Percentiles rank a stretch among this genome's conserved stretches.
phyloP scores from a whole-genome alignment of 2,329 filamentous ascomycete genomes.

The Diaporthe humulicola region DNA sequence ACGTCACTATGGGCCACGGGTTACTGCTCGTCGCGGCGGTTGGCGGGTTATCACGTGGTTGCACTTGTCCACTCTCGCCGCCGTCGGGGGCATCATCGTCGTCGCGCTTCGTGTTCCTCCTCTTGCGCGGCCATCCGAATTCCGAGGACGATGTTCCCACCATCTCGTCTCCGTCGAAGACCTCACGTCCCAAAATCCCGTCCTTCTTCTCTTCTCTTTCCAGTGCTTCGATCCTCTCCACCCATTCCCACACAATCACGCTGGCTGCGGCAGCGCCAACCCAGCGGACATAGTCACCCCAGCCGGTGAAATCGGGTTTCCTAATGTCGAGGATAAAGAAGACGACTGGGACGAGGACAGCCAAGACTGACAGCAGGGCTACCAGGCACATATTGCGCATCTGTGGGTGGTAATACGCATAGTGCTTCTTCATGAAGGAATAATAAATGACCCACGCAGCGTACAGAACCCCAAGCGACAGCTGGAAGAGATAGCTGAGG shows the following conservation, averaged over 20 bases:
- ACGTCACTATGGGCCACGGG: slow-evolving; percentile 57
- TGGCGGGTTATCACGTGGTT: slow-evolving; percentile 38
- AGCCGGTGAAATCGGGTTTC: slow-evolving; percentile 86
- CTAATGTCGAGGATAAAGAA: slow-evolving; percentile 95
- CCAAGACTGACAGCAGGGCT: slow-evolving; percentile 80
- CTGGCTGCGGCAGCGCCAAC: slow-evolving; percentile 94
- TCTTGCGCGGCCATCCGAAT: slow-evolving; percentile 59
- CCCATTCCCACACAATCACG: slow-evolving; percentile 99
- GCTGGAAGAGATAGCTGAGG: slow-evolving; percentile 89
- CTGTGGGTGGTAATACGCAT: slow-evolving; percentile 89
- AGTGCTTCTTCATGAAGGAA: slow-evolving; percentile 89
- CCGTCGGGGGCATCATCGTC: slow-evolving; percentile 48
- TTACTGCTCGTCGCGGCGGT: slow-evolving; percentile 48
- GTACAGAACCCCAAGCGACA: slow-evolving; percentile 88
- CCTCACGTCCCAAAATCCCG: slow-evolving; percentile 88
- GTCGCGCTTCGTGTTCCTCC: slow-evolving; percentile 48
- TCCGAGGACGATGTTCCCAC: slow-evolving; percentile 73
- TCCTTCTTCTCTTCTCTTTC: slow-evolving; percentile 96
- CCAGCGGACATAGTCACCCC: slow-evolving; percentile 97
- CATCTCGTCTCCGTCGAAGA: slow-evolving; percentile 96
- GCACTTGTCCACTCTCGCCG: slow-evolving; percentile 45
- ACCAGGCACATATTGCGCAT: slow-evolving; percentile 92
- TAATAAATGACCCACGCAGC: slow-evolving; percentile 96
- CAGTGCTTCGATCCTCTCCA: slow-evolving; percentile 91
- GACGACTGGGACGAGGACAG: slow-evolving; percentile 89